Base-by-base conservation (phyloP, 176 grass and related monocot genomes). In the Neostapfia colusana region DNA sequence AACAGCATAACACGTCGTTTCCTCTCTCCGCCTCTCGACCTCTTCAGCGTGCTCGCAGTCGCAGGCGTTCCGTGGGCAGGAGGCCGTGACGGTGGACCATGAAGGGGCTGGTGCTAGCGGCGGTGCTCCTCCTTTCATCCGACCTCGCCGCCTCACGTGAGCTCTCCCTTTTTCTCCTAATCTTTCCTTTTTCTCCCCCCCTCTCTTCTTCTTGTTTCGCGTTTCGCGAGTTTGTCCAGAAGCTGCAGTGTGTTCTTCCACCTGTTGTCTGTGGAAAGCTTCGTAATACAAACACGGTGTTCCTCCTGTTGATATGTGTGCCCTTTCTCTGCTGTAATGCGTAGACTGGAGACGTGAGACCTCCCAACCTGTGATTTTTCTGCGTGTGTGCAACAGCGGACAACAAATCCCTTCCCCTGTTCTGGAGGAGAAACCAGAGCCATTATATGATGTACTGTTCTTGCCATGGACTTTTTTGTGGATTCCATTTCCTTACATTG, bases 61-160 rank as follows among this genome's bases (percentile, higher is more conserved):
- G 10, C 36, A 58, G 70, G 18, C 42, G 77, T 39, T 62, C 74
- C 39, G 42, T 8, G 38, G 8, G 46, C 28, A n/a, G n/a, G n/a
- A n/a, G 31, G 31, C 31, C 3, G 31, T 31, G 31, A 31, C 31
- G 3, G 27, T 0, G 10, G 61, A 10, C 44, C 40, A 87, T 81
- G 87, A 65, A 82, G 72, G 70, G 65, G n/a, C 54, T 36, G 59
- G 2, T 80, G 46, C 75, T 84, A 61, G 55, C 41, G 38, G 59
- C 63, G 69, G 51, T 91, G 28, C 65, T 94, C 0, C 80, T 88
- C 13, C 67, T 94, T 8, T 82, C 89, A 15, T 79, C 82, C 79
- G 60, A 67, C 7, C 76, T 83, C 79, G 85, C 73, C 10, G 85
- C 51, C 48, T 88, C 92, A 67, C 85, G 92, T 91, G 59, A 86